These are phyloP conservation scores for Lentinula raphanica DNA, from an alignment of 768 basidiomycete genomes.

Conservation along the genomic window DNA sequence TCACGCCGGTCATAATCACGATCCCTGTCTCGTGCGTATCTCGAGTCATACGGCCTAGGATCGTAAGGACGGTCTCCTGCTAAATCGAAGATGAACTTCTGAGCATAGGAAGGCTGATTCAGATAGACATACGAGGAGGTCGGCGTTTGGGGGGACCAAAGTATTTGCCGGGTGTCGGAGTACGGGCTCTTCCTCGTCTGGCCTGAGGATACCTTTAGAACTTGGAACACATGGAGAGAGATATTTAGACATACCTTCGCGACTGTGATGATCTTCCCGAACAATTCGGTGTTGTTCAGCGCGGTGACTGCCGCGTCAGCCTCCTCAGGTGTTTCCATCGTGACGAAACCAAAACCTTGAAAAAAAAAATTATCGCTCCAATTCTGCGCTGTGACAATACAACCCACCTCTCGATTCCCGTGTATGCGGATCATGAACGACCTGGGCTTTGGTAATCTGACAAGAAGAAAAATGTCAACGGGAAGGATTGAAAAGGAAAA, in stretches of 20 bases:
- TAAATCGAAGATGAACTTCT: not conserved
- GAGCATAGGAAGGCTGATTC: not conserved
- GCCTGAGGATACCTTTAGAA: slow-evolving; percentile 38
- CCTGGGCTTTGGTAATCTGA: slow-evolving; percentile 70
- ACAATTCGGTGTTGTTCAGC: slow-evolving; percentile 76
- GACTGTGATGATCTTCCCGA: slow-evolving; percentile 82
- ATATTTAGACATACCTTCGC: slow-evolving; percentile 56
- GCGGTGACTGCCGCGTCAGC: slow-evolving; percentile 88
- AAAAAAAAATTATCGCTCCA: slow-evolving; percentile 21
- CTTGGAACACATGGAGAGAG: not conserved
- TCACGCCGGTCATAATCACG: slow-evolving; percentile 33
- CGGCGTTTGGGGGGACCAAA: slow-evolving; percentile 85
- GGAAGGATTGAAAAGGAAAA: not conserved
- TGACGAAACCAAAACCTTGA: slow-evolving; percentile 62
- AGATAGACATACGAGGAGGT: slow-evolving; percentile 40
- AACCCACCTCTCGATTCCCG: slow-evolving; percentile 46
- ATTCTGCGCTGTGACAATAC: slow-evolving; percentile 70
- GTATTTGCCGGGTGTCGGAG: slow-evolving; percentile 93
- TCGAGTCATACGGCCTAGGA: slow-evolving; percentile 86
- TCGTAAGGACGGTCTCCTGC: slow-evolving; percentile 84
- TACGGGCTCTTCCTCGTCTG: slow-evolving; percentile 82
- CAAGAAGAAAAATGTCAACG: not conserved
- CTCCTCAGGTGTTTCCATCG: slow-evolving; percentile 77
- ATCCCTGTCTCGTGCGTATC: slow-evolving; percentile 56
- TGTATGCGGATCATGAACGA: slow-evolving; percentile 69